Evolutionary conservation across 768 basidiomycete species (phyloP).

Genomic region (Austroboletus festivus): DNA sequence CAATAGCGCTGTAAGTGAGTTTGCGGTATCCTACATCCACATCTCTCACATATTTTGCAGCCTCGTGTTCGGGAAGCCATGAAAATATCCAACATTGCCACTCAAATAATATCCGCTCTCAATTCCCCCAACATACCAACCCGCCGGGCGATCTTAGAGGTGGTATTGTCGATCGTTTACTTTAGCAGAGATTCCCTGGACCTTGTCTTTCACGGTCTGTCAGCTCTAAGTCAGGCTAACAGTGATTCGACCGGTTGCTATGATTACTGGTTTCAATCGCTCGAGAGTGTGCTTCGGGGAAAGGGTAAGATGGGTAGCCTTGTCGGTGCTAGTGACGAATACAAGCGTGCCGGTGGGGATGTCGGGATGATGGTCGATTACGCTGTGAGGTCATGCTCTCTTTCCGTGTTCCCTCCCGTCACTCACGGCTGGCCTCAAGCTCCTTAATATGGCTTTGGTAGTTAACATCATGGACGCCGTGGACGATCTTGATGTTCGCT

Average conservation of each 20-base stretch:
- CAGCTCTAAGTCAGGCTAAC: slow-evolving; percentile 67
- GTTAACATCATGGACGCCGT: slow-evolving; percentile 59
- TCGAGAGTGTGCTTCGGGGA: slow-evolving; percentile 73
- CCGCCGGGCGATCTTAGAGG: slow-evolving; percentile 74
- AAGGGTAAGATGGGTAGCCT: slow-evolving; percentile 93
- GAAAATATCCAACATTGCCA: slow-evolving; percentile 67
- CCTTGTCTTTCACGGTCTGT: slow-evolving; percentile 73
- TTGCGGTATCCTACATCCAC: background rate
- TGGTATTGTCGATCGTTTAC: slow-evolving; percentile 71
- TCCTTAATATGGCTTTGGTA: slow-evolving; percentile 67
- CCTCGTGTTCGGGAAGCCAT: slow-evolving; percentile 69
- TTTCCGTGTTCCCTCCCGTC: background rate
- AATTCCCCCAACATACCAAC: slow-evolving; percentile 78
- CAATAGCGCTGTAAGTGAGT: slow-evolving; percentile 53
- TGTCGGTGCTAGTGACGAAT: slow-evolving; percentile 93
- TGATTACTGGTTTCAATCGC: slow-evolving; percentile 85
- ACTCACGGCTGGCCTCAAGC: slow-evolving; percentile 20
- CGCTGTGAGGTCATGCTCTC: slow-evolving; percentile 53
- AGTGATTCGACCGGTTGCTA: slow-evolving; percentile 58
- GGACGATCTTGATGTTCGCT: slow-evolving; percentile 78
- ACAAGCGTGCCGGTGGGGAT: slow-evolving; percentile 61
- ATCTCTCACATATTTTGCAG: slow-evolving; percentile 35
- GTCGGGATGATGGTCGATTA: slow-evolving; percentile 80
- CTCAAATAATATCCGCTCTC: slow-evolving; percentile 77
- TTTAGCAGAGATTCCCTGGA: slow-evolving; percentile 59